A percentile compares a stretch with the other conserved stretches of the same genome.
Conservation (phyloP, 768 basidiomycete species). For the Suillus decipiens region DNA sequence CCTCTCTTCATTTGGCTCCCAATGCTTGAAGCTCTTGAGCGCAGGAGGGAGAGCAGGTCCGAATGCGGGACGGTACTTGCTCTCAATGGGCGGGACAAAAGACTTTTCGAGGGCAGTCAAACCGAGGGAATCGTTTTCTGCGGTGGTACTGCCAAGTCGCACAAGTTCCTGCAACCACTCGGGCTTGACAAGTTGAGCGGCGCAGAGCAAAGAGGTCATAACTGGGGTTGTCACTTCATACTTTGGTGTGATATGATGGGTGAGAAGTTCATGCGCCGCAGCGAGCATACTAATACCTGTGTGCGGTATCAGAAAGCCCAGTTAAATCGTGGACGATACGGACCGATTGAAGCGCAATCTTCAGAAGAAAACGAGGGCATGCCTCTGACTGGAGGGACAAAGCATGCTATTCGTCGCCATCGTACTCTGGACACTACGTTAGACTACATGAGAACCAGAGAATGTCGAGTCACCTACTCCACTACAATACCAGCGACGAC, state of each 20-base stretch:
- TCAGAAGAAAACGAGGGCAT: slow-evolving; percentile 40
- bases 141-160: slow-evolving; percentile 44
- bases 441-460: slow-evolving; percentile 8
- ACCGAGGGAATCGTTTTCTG: slow-evolving; percentile 34
- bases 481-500: slow-evolving; percentile 46
- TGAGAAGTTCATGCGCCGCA: slow-evolving; percentile 46
- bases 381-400: slow-evolving; percentile 39
- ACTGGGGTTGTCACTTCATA: slow-evolving; percentile 50
- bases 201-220: slow-evolving; percentile 60
- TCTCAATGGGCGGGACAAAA: slow-evolving; percentile 51
- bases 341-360: slow-evolving; percentile 57
- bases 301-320: not conserved
- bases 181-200: slow-evolving; percentile 58
- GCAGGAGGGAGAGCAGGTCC: slow-evolving; percentile 47
- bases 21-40: slow-evolving; percentile 54
- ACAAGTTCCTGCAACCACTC: slow-evolving; percentile 71
- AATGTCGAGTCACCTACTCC: slow-evolving; percentile 40
- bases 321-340: slow-evolving; percentile 16
- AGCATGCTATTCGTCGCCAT: slow-evolving; percentile 56
- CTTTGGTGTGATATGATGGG: slow-evolving; percentile 63
- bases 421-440: slow-evolving; percentile 38
- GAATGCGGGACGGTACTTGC: slow-evolving; percentile 62
- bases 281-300: slow-evolving; percentile 60
- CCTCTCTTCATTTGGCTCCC: slow-evolving; percentile 71
- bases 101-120: slow-evolving; percentile 47